A percentile compares a stretch with the other conserved stretches of the same genome.
Conservation (phyloP, 2,329 filamentous ascomycete species). For the Penicillium sp. region DNA sequence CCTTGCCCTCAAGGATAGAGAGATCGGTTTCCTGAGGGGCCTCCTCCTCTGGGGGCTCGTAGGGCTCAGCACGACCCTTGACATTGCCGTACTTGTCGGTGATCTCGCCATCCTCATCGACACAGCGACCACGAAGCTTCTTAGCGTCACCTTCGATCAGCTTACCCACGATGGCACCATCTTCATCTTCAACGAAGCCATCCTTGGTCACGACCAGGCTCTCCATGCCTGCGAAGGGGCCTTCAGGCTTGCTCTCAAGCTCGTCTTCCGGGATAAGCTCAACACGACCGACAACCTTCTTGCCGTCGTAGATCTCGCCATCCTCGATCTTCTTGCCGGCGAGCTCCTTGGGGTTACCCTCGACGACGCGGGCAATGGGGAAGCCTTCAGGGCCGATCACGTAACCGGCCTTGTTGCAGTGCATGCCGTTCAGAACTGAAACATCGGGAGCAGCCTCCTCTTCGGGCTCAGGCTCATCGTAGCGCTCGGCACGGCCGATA, state of each 20-base stretch:
- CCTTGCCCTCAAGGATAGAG: slow-evolving; percentile 66
- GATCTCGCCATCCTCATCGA: slow-evolving; percentile 84
- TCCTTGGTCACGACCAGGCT: slow-evolving; percentile 63
- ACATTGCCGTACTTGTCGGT: slow-evolving; percentile 74
- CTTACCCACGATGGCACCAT: slow-evolving; percentile 77
- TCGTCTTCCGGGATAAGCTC: slow-evolving; percentile 64
- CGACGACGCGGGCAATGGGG: slow-evolving; percentile 62
- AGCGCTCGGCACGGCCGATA: slow-evolving; percentile 62
- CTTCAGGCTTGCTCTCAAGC: slow-evolving; percentile 61
- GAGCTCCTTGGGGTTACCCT: slow-evolving; percentile 35
- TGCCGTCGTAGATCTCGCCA: slow-evolving; percentile 62
- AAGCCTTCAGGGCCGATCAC: slow-evolving; percentile 61
- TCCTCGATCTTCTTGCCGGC: slow-evolving; percentile 48
- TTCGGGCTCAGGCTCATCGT: slow-evolving; percentile 57
- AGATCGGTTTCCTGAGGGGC: slow-evolving; percentile 56
- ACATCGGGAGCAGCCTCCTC: slow-evolving; percentile 35
- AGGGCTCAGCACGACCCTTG: slow-evolving; percentile 65
- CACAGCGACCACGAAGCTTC: slow-evolving; percentile 72
- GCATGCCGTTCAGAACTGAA: slow-evolving; percentile 57
- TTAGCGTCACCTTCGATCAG: slow-evolving; percentile 74
- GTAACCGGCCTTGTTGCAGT: slow-evolving; percentile 64
- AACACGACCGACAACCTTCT: slow-evolving; percentile 63
- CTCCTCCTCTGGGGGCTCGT: slow-evolving; percentile 58
- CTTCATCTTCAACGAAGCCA: slow-evolving; percentile 71
- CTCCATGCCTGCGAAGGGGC: slow-evolving; percentile 64